Evolutionary conservation across 306 rosid species (phyloP).

Genomic region (Cajanus cajan): DNA sequence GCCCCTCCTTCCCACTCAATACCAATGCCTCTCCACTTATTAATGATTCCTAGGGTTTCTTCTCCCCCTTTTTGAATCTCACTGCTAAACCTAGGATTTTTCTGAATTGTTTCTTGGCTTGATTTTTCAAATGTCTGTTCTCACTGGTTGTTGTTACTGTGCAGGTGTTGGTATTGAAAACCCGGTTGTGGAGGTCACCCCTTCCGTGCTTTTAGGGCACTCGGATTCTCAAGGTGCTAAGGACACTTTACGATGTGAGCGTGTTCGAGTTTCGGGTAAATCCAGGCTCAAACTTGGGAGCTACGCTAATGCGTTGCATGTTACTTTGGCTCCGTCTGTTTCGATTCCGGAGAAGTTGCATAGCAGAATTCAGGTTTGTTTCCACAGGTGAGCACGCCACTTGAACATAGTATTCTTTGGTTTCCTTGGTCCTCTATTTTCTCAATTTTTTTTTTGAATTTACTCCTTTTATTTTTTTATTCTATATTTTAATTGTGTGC

Average conservation of each 20-base stretch:
- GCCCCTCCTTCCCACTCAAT: neutral
- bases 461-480: too few relatives aligned
- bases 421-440: too few relatives aligned
- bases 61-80: neutral
- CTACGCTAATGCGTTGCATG: slow-evolving; percentile 54
- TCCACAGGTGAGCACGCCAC: slow-evolving; percentile 56
- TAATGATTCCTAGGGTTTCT: slow-evolving; percentile 22
- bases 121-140: neutral
- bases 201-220: slow-evolving; percentile 30
- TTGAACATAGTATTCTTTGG: neutral
- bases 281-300: slow-evolving; percentile 66
- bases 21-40: too few relatives aligned
- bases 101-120: neutral
- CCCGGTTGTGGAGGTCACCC: slow-evolving; percentile 46
- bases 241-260: slow-evolving; percentile 51
- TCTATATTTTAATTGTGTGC: too few relatives aligned
- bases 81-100: neutral
- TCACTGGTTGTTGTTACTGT: neutral
- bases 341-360: slow-evolving; percentile 59
- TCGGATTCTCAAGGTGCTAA: slow-evolving; percentile 19
- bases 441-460: too few relatives aligned
- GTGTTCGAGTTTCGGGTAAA: slow-evolving; percentile 55
- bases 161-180: slow-evolving; percentile 65
- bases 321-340: slow-evolving; percentile 60
- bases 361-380: slow-evolving; percentile 59